Conservation (phyloP, 2,329 filamentous ascomycete genomes). For the Sarocladiaceae sp. region DNA sequence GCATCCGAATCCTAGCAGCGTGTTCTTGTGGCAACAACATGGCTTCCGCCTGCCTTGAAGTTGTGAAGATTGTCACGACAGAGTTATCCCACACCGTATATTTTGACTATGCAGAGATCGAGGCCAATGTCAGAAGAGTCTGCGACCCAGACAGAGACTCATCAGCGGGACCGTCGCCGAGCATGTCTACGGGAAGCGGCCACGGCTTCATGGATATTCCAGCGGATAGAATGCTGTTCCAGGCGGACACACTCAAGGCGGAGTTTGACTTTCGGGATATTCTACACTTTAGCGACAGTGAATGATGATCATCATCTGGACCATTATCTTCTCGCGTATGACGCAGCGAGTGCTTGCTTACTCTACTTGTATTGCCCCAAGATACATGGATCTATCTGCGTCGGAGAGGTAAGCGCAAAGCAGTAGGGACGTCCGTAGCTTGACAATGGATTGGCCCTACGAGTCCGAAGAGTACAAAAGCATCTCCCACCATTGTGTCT, state of each 20-base stretch:
- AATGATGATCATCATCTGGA: neutral
- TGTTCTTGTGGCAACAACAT: slow-evolving; percentile 9
- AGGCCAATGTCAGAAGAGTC: neutral
- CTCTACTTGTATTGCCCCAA: no score
- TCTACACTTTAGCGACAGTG: slow-evolving; percentile 5
- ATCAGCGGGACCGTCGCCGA: neutral
- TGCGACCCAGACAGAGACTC: neutral
- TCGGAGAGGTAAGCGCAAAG: no score
- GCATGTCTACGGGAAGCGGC: neutral
- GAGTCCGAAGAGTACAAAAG: no score
- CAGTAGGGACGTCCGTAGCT: no score
- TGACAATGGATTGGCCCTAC: no score
- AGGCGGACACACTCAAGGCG: slow-evolving; percentile 10
- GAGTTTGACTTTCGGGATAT: slow-evolving; percentile 8
- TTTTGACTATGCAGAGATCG: slow-evolving; percentile 4
- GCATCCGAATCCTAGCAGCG: slow-evolving; percentile 8
- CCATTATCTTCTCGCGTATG: no score
- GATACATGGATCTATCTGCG: no score
- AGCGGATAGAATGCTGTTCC: slow-evolving; percentile 11
- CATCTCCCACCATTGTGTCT: no score
- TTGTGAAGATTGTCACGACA: slow-evolving; percentile 1
- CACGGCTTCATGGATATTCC: slow-evolving; percentile 1
- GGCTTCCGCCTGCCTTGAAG: slow-evolving; percentile 4
- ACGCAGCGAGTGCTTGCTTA: no score
- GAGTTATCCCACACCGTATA: slow-evolving; percentile 8